Percentiles rank a stretch among this genome's conserved stretches.
These are phyloP conservation scores for Linnemannia exigua DNA, from an alignment of 192 early-diverging fungal genomes.

Conservation along the genomic window DNA sequence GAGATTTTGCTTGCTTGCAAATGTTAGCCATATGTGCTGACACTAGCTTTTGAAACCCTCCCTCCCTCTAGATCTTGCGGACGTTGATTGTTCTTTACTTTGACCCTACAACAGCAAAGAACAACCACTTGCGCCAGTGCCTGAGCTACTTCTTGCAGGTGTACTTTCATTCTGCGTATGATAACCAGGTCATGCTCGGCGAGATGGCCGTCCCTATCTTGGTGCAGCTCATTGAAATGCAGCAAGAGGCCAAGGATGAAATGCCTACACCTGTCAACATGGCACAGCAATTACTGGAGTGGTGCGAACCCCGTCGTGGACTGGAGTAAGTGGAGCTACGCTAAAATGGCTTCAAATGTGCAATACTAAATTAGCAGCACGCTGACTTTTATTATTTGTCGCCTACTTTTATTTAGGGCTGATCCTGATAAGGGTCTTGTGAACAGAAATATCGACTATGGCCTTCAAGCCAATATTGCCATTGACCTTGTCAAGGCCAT, in stretches of 20 bases:
- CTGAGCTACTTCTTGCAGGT: conserved; percentile 92
- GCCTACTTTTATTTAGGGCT: conserved; percentile 33
- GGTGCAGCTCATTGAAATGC: conserved; percentile 25
- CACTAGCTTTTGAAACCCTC: background rate
- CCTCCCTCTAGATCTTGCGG: conserved; percentile 70
- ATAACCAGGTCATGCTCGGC: conserved; percentile 78
- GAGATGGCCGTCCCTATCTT: conserved; percentile 61
- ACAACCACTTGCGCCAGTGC: conserved; percentile 84
- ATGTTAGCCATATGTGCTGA: background rate
- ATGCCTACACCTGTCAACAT: conserved; percentile 74
- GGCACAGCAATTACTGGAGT: conserved; percentile 81
- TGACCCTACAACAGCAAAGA: conserved; percentile 76
- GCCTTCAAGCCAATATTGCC: conserved; percentile 70
- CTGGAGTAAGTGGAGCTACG: conserved; percentile 63
- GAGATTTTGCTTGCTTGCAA: background rate
- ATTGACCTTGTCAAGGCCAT: conserved; percentile 74
- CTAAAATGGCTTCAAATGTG: background rate
- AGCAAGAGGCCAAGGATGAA: conserved; percentile 38
- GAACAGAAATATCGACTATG: conserved; percentile 53
- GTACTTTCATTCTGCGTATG: conserved; percentile 81
- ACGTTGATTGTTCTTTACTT: conserved; percentile 87
- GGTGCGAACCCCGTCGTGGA: conserved; percentile 81
- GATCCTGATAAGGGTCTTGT: conserved; percentile 37
- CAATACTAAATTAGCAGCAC: background rate
- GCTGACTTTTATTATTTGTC: background rate